Conservation (phyloP, 306 rosid genomes). For the Prunus kanzakura region DNA sequence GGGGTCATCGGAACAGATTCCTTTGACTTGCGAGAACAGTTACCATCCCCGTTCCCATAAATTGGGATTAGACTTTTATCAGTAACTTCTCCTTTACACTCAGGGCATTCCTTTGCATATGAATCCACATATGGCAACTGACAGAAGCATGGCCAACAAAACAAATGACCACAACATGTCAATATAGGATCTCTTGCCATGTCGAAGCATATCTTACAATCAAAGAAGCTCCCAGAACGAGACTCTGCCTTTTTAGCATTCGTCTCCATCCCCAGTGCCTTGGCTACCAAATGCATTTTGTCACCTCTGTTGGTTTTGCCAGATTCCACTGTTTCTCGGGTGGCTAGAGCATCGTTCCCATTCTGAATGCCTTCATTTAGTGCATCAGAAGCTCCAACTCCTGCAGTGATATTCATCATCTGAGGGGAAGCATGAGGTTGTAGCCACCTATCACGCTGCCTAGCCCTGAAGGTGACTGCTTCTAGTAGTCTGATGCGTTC, state of each 20-base stretch:
- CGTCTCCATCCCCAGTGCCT: slow-evolving; percentile 49
- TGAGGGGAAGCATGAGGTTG: slow-evolving; percentile 26
- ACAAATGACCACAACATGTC: slow-evolving; percentile 88
- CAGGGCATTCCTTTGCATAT: slow-evolving; percentile 67
- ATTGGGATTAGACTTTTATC: slow-evolving; percentile 53
- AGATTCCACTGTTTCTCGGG: slow-evolving; percentile 7
- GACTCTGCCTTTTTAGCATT: slow-evolving; percentile 20
- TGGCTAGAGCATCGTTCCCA: slow-evolving; percentile 18
- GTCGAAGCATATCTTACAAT: slow-evolving; percentile 59
- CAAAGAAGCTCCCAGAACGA: slow-evolving; percentile 40
- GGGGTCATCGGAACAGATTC: slow-evolving; percentile 42
- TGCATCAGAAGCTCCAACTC: slow-evolving; percentile 8
- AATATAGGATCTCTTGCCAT: slow-evolving; percentile 67
- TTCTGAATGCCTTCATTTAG: slow-evolving; percentile 11
- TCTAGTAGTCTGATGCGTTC: slow-evolving; percentile 57
- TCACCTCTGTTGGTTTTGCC: slow-evolving; percentile 26
- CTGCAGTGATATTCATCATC: slow-evolving; percentile 21
- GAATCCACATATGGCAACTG: slow-evolving; percentile 45
- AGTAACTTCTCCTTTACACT: slow-evolving; percentile 62
- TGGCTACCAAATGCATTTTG: slow-evolving; percentile 38
- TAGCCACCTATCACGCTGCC: slow-evolving; percentile 46
- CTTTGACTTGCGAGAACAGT: slow-evolving; percentile 13
- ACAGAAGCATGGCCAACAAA: slow-evolving; percentile 83
- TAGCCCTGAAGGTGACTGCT: slow-evolving; percentile 48
- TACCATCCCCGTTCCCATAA: slow-evolving; percentile 46